Evolutionary conservation across 1,284 basidiomycete species (phyloP).

Genomic region (Cystobasidiaceae sp.): DNA sequence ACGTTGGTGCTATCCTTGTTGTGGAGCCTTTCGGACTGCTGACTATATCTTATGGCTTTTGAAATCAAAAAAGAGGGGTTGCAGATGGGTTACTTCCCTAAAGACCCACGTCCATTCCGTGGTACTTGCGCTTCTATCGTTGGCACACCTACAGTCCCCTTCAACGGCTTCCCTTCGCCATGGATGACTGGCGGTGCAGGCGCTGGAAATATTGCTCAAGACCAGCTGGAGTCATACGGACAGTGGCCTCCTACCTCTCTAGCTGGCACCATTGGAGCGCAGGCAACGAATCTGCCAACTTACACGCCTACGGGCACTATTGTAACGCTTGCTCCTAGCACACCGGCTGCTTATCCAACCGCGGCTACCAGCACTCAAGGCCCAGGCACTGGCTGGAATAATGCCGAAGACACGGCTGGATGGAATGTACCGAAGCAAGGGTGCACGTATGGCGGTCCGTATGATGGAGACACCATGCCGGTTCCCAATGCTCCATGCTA

Average conservation of each 20-base stretch:
- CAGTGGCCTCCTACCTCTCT: slow-evolving; percentile 35
- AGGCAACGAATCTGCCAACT: slow-evolving; percentile 51
- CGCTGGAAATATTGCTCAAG: slow-evolving; percentile 46
- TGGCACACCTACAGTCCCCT: slow-evolving; percentile 43
- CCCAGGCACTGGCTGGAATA: slow-evolving; percentile 70
- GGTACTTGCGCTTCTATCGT: slow-evolving; percentile 65
- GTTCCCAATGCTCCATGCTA: no score
- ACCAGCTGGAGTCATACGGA: slow-evolving; percentile 29
- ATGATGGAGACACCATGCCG: no score
- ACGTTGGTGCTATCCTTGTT: no score
- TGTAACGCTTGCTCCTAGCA: slow-evolving; percentile 45
- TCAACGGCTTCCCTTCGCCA: slow-evolving; percentile 55
- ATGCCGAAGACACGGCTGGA: slow-evolving; percentile 58
- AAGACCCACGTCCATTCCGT: slow-evolving; percentile 57
- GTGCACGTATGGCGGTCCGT: slow-evolving; percentile 50
- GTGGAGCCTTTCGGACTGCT: background rate
- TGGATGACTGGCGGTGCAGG: slow-evolving; percentile 72
- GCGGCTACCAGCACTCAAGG: no score
- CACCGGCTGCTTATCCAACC: slow-evolving; percentile 55
- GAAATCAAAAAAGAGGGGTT: slow-evolving; percentile 59
- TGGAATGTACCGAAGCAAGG: slow-evolving; percentile 56
- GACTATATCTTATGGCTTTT: background rate
- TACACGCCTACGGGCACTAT: slow-evolving; percentile 52
- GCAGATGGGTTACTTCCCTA: slow-evolving; percentile 71
- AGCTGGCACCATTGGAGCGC: slow-evolving; percentile 38